These are phyloP conservation scores for Peziza echinospora DNA, from an alignment of 495 filamentous ascomycete genomes.

Conservation along the genomic window DNA sequence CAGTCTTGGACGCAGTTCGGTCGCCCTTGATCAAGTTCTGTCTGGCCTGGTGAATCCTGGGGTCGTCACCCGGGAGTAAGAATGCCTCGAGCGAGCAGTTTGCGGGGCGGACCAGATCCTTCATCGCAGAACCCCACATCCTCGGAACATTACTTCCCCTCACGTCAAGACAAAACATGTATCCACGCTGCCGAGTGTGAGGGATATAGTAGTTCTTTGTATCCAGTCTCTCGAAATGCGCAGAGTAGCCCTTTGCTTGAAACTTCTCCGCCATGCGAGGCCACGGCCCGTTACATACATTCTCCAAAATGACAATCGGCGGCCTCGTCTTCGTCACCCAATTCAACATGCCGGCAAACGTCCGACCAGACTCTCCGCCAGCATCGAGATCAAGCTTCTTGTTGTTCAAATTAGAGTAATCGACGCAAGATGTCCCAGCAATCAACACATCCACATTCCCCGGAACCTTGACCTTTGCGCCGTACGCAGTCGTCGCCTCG, in stretches of 20 bases:
- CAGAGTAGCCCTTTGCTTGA: conserved; percentile 33
- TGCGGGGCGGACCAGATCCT: conserved; percentile 30
- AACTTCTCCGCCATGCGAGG: conserved; percentile 28
- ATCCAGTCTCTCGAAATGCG: conserved; percentile 29
- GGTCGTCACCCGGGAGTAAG: conserved; percentile 36
- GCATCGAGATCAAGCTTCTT: conserved; percentile 26
- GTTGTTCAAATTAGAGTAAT: conserved; percentile 37
- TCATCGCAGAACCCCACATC: conserved; percentile 24
- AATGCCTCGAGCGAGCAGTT: conserved; percentile 44
- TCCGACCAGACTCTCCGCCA: conserved; percentile 45
- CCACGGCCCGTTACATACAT: conserved; percentile 48
- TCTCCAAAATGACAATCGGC: conserved; percentile 50
- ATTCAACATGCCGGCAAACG: conserved; percentile 39
- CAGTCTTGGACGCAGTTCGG: conserved; percentile 10
- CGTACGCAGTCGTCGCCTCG: conserved; percentile 48
- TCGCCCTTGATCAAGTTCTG: conserved; percentile 17
- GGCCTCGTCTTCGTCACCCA: conserved; percentile 38
- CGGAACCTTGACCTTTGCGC: conserved; percentile 36
- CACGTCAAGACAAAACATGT: conserved; percentile 42
- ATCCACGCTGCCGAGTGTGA: conserved; percentile 52
- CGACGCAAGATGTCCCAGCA: conserved; percentile 58
- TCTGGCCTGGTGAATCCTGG: conserved; percentile 29
- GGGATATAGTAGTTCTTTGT: conserved; percentile 62
- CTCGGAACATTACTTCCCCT: conserved; percentile 15
- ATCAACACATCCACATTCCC: conserved; percentile 43